Base-by-base conservation (phyloP, 495 filamentous ascomycete species). In the Aspergillus wentii region DNA sequence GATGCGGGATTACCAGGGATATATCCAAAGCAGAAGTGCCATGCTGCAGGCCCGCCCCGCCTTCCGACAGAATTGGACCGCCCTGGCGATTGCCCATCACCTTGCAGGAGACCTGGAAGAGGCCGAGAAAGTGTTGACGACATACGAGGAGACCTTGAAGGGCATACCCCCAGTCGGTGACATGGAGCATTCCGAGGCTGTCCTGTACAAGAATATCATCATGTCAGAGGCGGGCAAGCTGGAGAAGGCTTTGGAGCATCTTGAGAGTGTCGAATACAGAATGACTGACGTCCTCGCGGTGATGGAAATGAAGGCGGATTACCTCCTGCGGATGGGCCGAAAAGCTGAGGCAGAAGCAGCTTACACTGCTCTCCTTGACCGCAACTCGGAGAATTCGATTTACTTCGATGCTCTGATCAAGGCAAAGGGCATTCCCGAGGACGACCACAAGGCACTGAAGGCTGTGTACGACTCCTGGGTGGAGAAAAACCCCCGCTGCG, bases 1-100 rank as follows among this genome's bases (percentile, higher is more conserved):
- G 67, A 95, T 95, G 85, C 78, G 94, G 41, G 94, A 99, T 63
- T 97, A 88, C 62, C 76, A 80, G 50, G 94, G 92, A 28, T 97
- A 95, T 48, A 79, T 96, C 43, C 80, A 90, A 57, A 95, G 86
- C 58, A 75, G 92, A 42, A 78, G 72, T 27, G 61, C 76, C 17
- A 97, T 99, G 78, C 67, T 99, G 43, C 85, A 92, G 55, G 75
- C 82, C 22, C 76, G 84, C 33, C 85, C 92, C 1, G 73, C 75
- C 25, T 50, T 89, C 35, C 76, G 92, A 44, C 85, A 89, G 62
- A 96, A 94, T 62, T 99, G 92, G 92, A 97, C 92, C 1, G 92
- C 86, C 5, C 62, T 99, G 30, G 92, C 94, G 8, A 83, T 97
- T 29, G 94, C 88, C 21, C 80, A 95, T 51, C 92, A 99, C 57